Percentiles rank a stretch among this genome's conserved stretches.
phyloP scores from a whole-genome alignment of 495 filamentous ascomycete genomes.

The Penicillium bialowiezense region DNA sequence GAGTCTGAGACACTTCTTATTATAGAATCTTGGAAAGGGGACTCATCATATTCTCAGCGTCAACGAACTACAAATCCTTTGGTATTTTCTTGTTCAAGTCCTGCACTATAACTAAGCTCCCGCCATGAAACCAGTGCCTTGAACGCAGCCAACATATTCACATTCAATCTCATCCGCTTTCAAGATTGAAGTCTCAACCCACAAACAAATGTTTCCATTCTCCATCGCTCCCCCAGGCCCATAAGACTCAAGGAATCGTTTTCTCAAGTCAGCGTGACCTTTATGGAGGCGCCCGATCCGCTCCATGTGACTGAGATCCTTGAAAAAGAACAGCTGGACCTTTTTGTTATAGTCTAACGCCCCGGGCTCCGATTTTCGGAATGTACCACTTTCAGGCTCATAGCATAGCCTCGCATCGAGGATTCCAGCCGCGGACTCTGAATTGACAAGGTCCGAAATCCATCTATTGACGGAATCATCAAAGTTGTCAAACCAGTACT shows the following conservation, averaged over 20 bases:
- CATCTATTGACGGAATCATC: conserved; percentile 16
- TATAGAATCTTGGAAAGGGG: too few relatives aligned
- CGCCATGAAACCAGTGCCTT: conserved; percentile 21
- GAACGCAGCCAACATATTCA: conserved; percentile 31
- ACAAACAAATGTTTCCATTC: conserved; percentile 17
- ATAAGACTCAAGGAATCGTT: conserved; percentile 22
- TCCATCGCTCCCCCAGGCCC: conserved; percentile 18
- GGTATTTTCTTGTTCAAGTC: too few relatives aligned
- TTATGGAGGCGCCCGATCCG: conserved; percentile 18
- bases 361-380: not conserved
- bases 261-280: conserved; percentile 22
- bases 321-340: conserved; percentile 28
- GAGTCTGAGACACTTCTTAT: too few relatives aligned
- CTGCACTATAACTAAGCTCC: too few relatives aligned
- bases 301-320: conserved; percentile 27
- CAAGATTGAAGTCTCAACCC: conserved; percentile 29
- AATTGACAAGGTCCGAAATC: conserved; percentile 21
- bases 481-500: conserved; percentile 23
- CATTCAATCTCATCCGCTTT: conserved; percentile 22
- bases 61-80: too few relatives aligned
- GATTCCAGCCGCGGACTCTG: conserved; percentile 16
- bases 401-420: conserved; percentile 19
- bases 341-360: conserved; percentile 23
- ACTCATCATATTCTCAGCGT: too few relatives aligned
- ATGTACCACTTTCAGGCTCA: conserved; percentile 9